phyloP scores from a whole-genome alignment of 306 rosid species.

The Fragaria iinumae region DNA sequence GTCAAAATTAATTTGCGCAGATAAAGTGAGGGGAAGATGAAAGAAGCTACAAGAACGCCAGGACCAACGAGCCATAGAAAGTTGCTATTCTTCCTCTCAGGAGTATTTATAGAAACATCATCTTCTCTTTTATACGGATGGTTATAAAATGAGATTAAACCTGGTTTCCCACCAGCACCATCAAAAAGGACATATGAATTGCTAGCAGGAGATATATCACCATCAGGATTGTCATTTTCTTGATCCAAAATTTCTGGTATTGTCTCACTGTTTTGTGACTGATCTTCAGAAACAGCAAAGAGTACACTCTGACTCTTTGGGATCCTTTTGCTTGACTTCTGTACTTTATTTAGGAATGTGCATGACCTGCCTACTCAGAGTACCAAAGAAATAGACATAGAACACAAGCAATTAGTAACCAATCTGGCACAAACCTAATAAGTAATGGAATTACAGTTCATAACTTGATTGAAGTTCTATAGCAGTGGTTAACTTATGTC shows the following conservation, averaged over 20 bases:
- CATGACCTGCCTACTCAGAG: constrained; percentile 48
- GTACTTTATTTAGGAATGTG: constrained; percentile 42
- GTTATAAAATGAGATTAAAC: constrained; percentile 75
- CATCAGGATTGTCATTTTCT: constrained; percentile 31
- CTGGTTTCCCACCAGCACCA: constrained; percentile 76
- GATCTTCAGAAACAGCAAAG: constrained; percentile 73
- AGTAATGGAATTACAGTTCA: neutral
- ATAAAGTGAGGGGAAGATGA: constrained; percentile 91
- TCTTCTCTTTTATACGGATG: constrained; percentile 52
- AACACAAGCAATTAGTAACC: constrained; percentile 2
- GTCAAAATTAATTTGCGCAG: constrained; percentile 71
- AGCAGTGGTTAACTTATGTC: neutral
- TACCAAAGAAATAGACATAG: constrained; percentile 19
- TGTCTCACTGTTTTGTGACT: constrained; percentile 44
- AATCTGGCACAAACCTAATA: neutral
- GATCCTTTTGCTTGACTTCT: constrained; percentile 39
- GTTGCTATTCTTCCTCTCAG: constrained; percentile 50
- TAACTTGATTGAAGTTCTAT: neutral
- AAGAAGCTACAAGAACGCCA: constrained; percentile 85
- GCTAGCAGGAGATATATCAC: constrained; percentile 38
- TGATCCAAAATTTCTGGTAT: constrained; percentile 40
- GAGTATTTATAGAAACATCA: constrained; percentile 33
- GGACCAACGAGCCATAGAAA: constrained; percentile 86
- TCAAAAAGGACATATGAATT: constrained; percentile 39
- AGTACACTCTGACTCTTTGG: constrained; percentile 40